phyloP scores from a whole-genome alignment of 2,329 filamentous ascomycete species.

The Fusarium newnesense region DNA sequence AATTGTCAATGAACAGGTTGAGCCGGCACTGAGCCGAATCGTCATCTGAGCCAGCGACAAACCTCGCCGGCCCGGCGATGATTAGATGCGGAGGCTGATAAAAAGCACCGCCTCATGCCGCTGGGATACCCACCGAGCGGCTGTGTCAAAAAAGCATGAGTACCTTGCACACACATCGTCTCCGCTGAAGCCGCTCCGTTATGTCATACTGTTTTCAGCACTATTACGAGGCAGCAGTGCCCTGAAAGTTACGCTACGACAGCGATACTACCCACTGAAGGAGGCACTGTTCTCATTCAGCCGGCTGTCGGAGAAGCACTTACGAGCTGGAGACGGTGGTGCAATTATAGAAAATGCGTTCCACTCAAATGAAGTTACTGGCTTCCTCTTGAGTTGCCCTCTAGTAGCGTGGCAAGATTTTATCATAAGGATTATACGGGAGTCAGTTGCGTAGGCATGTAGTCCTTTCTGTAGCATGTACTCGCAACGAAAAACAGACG shows the following conservation, averaged over 20 bases:
- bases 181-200: conserved; percentile 41
- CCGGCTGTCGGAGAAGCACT: conserved; percentile 16
- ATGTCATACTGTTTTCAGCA: conserved; percentile 29
- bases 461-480: no score
- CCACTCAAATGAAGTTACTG: neutral
- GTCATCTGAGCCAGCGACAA: conserved; percentile 22
- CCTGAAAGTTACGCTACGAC: conserved; percentile 13
- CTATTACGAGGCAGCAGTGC: conserved; percentile 30
- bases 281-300: neutral
- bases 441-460: neutral
- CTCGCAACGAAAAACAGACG: no score
- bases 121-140: conserved; percentile 38
- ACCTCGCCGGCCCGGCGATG: conserved; percentile 40
- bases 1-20: neutral
- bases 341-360: neutral
- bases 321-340: conserved; percentile 4
- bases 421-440: neutral
- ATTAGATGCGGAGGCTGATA: conserved; percentile 15
- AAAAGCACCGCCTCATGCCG: conserved; percentile 37
- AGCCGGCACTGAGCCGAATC: conserved; percentile 22
- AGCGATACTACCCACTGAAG: conserved; percentile 1
- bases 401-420: neutral
- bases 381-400: neutral
- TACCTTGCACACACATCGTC: conserved; percentile 25
- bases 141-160: conserved; percentile 24